Evolutionary conservation across 768 basidiomycete species (phyloP).

Genomic region (Cystofilobasidium ferigula): DNA sequence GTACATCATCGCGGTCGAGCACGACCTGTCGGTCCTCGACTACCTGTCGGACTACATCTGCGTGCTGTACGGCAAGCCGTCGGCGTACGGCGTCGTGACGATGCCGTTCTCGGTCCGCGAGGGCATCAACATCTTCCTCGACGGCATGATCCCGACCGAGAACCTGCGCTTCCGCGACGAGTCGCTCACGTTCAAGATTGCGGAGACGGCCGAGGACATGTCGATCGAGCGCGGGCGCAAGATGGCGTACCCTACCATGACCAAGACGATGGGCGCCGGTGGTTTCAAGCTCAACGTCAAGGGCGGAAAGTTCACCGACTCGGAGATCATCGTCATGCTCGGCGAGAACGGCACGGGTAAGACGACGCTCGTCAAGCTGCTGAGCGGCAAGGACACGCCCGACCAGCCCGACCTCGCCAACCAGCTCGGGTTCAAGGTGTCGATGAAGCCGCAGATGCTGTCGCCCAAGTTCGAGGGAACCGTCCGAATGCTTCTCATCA

Average conservation of each 20-base stretch:
- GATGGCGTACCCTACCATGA: conserved; percentile 89
- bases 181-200: conserved; percentile 91
- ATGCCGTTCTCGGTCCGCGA: conserved; percentile 98
- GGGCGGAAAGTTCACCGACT: conserved; percentile 86
- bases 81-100: conserved; percentile 96
- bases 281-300: conserved; percentile 90
- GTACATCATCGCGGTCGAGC: conserved; percentile 96
- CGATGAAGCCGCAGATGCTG: conserved; percentile 84
- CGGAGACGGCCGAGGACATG: conserved; percentile 87
- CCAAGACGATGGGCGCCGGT: conserved; percentile 92
- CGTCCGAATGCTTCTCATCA: conserved; percentile 87
- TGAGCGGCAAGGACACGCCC: conserved; percentile 77
- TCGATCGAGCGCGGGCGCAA: conserved; percentile 73
- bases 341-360: conserved; percentile 99
- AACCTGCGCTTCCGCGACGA: conserved; percentile 97
- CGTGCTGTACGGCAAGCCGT: conserved; percentile 91
- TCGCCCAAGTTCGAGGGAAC: conserved; percentile 76
- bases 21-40: conserved; percentile 94
- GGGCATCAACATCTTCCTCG: conserved; percentile 99
- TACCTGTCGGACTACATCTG: conserved; percentile 98
- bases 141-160: conserved; percentile 96
- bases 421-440: conserved; percentile 57
- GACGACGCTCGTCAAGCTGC: conserved; percentile 90
- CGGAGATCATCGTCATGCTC: conserved; percentile 97
- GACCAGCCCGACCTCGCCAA: conserved; percentile 73